Percentiles rank a stretch among this genome's conserved stretches.
These are phyloP conservation scores for Microstegium vimineum DNA, from an alignment of 176 grass and related monocot species.

Conservation along the genomic window DNA sequence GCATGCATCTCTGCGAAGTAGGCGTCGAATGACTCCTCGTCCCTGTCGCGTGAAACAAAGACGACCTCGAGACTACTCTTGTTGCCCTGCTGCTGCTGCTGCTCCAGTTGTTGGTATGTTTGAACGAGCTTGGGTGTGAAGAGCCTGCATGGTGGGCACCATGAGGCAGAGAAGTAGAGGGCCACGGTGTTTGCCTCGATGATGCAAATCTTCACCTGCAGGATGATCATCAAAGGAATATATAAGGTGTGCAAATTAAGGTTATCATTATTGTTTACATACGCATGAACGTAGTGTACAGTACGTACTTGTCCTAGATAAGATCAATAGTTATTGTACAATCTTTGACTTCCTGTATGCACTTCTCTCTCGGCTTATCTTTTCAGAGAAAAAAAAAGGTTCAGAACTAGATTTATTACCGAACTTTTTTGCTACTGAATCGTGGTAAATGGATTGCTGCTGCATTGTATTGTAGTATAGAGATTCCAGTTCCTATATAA, in stretches of 20 bases:
- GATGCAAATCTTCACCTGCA: conserved; percentile 55
- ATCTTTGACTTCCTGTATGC: no score
- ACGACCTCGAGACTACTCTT: conserved; percentile 36
- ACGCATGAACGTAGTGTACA: no score
- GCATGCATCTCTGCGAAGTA: conserved; percentile 82
- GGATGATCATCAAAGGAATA: neutral
- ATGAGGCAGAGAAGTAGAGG: conserved; percentile 81
- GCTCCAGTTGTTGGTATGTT: conserved; percentile 41
- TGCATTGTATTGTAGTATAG: no score
- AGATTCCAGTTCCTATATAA: no score
- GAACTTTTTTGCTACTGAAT: no score
- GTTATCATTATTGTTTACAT: no score
- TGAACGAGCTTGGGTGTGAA: conserved; percentile 62
- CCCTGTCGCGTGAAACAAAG: conserved; percentile 36
- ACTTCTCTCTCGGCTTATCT: no score
- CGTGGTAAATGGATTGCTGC: no score
- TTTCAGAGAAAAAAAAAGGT: no score
- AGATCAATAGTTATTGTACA: no score
- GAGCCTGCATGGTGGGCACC: conserved; percentile 61
- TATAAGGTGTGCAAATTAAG: neutral
- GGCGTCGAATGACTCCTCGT: conserved; percentile 42
- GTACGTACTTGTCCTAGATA: no score
- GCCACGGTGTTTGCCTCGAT: conserved; percentile 48
- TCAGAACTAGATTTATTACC: no score
- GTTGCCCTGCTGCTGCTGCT: conserved; percentile 33